Percentiles rank a stretch among this genome's conserved stretches.
Conservation (phyloP, 306 rosid species). For the Castanea mollissima region DNA sequence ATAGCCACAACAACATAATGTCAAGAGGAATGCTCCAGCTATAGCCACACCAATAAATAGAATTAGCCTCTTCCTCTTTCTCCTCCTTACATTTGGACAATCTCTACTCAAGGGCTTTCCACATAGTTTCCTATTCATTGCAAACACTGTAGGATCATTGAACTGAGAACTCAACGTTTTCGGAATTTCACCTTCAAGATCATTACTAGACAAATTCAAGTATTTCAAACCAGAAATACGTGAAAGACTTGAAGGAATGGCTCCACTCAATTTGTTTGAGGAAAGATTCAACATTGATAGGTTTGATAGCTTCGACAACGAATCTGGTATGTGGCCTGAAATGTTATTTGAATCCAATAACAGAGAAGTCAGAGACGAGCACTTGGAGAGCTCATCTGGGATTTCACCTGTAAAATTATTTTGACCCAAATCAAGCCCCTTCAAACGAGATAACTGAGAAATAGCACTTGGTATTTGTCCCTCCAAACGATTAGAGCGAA, state of each 20-base stretch:
- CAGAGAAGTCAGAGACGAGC: conserved; percentile 52
- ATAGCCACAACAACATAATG: conserved; percentile 66
- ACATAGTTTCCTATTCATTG: conserved; percentile 48
- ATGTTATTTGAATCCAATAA: conserved; percentile 55
- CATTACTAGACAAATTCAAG: conserved; percentile 57
- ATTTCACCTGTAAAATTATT: conserved; percentile 63
- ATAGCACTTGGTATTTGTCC: conserved; percentile 47
- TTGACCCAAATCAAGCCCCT: conserved; percentile 62
- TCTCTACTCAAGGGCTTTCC: conserved; percentile 65
- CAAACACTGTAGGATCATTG: conserved; percentile 46
- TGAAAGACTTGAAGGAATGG: conserved; percentile 46
- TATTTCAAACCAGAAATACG: conserved; percentile 40
- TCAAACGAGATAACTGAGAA: conserved; percentile 42
- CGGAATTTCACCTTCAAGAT: conserved; percentile 74
- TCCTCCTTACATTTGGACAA: conserved; percentile 47
- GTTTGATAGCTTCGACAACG: conserved; percentile 52
- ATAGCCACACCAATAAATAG: conserved; percentile 47
- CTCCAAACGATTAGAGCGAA: conserved; percentile 48
- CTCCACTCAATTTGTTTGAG: conserved; percentile 58
- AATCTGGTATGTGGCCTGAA: conserved; percentile 56
- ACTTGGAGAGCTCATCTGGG: conserved; percentile 58
- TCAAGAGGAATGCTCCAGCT: conserved; percentile 55
- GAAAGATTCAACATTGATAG: conserved; percentile 54
- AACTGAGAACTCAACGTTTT: conserved; percentile 43
- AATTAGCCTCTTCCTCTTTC: conserved; percentile 56